Conservation (phyloP, 2,329 filamentous ascomycete genomes). For the Stagonosporopsis vannaccii region DNA sequence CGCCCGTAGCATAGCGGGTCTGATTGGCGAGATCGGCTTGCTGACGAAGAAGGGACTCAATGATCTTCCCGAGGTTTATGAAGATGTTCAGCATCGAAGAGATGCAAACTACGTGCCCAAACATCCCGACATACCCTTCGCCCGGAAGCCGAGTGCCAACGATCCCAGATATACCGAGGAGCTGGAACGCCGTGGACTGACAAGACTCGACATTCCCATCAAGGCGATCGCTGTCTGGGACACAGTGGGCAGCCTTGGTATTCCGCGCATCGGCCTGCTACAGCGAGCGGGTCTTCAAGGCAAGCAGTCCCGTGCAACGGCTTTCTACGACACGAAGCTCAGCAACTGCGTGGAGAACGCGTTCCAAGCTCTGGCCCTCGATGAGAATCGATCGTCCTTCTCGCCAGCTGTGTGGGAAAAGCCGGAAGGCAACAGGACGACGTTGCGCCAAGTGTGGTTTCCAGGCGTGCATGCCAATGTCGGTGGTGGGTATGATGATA, state of each 20-base stretch:
- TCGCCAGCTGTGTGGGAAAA: constrained; percentile 62
- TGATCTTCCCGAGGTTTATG: constrained; percentile 56
- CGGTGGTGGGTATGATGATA: constrained; percentile 57
- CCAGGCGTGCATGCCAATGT: constrained; percentile 62
- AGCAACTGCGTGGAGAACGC: constrained; percentile 58
- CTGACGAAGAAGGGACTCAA: constrained; percentile 57
- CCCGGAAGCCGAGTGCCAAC: constrained; percentile 54
- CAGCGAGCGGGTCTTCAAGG: constrained; percentile 47
- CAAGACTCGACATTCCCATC: constrained; percentile 49
- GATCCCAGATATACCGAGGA: constrained; percentile 55
- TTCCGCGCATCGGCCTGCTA: constrained; percentile 54
- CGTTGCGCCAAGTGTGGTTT: constrained; percentile 63
- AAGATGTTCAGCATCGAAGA: constrained; percentile 55
- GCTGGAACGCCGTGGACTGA: constrained; percentile 46
- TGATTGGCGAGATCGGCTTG: constrained; percentile 56
- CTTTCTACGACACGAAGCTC: constrained; percentile 58
- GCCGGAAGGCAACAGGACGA: constrained; percentile 53
- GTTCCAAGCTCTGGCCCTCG: constrained; percentile 63
- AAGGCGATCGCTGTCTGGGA: constrained; percentile 59
- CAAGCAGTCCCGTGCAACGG: constrained; percentile 47
- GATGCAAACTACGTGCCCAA: constrained; percentile 55
- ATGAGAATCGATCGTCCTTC: constrained; percentile 61
- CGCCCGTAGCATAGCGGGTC: constrained; percentile 52
- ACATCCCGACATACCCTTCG: constrained; percentile 56
- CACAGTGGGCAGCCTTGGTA: constrained; percentile 57